These are phyloP conservation scores for Brachypodium distachyon DNA, from an alignment of 202 grass and related monocot species.

Conservation along the genomic window DNA sequence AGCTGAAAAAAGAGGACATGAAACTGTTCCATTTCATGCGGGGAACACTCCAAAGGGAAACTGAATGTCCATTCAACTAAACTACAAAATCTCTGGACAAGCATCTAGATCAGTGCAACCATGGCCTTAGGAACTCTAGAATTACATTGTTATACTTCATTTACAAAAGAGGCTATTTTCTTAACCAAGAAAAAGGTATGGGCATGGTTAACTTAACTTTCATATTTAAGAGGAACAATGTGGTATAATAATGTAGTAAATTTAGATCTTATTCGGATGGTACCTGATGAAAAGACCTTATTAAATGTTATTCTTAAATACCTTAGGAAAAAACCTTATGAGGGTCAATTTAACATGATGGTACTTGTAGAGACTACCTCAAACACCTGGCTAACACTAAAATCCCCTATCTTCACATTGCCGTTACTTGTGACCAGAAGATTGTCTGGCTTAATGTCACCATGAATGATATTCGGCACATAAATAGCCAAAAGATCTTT, in stretches of 20 bases:
- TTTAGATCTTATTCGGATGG: no score
- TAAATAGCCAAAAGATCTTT: neutral
- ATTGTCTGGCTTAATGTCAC: slow-evolving; percentile 92
- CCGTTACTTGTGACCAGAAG: slow-evolving; percentile 64
- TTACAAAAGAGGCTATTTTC: neutral
- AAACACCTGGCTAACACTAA: slow-evolving; percentile 88
- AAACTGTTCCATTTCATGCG: neutral
- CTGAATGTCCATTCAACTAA: no score
- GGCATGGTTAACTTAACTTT: neutral
- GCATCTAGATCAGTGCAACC: neutral
- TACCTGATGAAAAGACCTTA: no score
- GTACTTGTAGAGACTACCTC: slow-evolving; percentile 34
- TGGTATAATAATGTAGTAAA: neutral
- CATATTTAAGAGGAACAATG: no score
- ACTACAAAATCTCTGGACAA: neutral
- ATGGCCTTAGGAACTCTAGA: neutral
- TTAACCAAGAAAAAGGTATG: neutral
- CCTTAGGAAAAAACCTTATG: neutral
- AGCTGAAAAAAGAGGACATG: neutral
- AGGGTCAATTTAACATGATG: neutral
- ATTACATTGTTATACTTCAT: neutral
- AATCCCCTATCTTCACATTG: slow-evolving; percentile 90
- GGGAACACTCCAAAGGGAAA: neutral
- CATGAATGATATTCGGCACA: slow-evolving; percentile 72
- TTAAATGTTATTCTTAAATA: no score